Percentiles rank a stretch among this genome's conserved stretches.
Conservation (phyloP, 768 basidiomycete genomes). For the Tephrocybe sp. region DNA sequence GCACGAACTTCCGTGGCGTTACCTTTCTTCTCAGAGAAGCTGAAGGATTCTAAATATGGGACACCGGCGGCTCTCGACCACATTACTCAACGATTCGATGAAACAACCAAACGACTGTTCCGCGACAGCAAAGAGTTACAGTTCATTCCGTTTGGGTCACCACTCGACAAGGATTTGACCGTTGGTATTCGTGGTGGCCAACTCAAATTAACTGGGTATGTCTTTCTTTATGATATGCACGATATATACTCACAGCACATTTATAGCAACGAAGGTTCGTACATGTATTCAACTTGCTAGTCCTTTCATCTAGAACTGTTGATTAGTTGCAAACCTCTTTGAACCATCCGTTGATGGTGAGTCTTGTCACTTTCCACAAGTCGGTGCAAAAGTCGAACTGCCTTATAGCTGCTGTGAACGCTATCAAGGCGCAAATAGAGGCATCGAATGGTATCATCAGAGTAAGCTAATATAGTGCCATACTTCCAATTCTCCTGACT, state of each 20-base stretch:
- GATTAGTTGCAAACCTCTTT: constrained; percentile 67
- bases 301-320: constrained; percentile 13
- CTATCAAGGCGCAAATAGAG: constrained; percentile 70
- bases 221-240: neutral
- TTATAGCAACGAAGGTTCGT: constrained; percentile 31
- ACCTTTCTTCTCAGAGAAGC: constrained; percentile 49
- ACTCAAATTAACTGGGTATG: constrained; percentile 68
- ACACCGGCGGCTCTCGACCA: constrained; percentile 70
- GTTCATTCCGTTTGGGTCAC: constrained; percentile 75
- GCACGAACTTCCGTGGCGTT: neutral
- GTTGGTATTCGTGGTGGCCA: constrained; percentile 73
- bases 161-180: constrained; percentile 67
- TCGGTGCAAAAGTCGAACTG: neutral
- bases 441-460: constrained; percentile 66
- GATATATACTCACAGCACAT: constrained; percentile 2
- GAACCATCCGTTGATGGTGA: constrained; percentile 71
- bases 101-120: constrained; percentile 79
- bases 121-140: constrained; percentile 65
- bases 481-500: neutral
- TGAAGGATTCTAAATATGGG: constrained; percentile 71
- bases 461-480: constrained; percentile 36
- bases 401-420: constrained; percentile 53
- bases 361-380: neutral
- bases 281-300: neutral
- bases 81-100: constrained; percentile 77